Evolutionary conservation across 2,329 filamentous ascomycete species (phyloP), one percentile per base, ranked within the genome.

Genomic region (Pezicula radicicola): DNA sequence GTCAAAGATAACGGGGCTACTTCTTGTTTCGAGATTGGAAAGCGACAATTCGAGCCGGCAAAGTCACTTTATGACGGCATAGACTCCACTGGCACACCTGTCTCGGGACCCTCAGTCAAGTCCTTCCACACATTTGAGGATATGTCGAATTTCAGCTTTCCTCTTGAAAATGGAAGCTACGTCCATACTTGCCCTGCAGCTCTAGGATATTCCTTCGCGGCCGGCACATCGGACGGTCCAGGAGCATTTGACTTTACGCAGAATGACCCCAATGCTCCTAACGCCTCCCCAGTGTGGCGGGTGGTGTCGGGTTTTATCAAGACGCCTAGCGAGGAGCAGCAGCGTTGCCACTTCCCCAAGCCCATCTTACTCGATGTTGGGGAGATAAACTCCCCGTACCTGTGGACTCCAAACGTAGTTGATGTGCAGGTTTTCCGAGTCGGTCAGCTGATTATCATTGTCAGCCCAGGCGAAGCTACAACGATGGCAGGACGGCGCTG

Each of bases 161-260:
- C 73, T 3, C 82, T 92, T 1, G 79, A 85, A 0, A 91, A 96
- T 60, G 88, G 89, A 43, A 83, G 82, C 3, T 72, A 72, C 28
- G 88, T 85, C 6, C 76, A 73, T 46, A 96, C 92, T 0, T 97
- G 93, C 61, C 87, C 91, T 3, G 92, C 92, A 0, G 91, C 91
- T 0, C 74, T 97, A 54, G 93, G 93, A 6, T 96, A 94, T 66
- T 92, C 89, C 0, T 97, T 97, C 66, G 93, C 93, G 0, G 93
- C 89, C 1, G 93, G 93, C 10, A 97, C 93, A 0, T 89, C 90
- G 0, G 93, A 97, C 67, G 91, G 93, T 6, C 92, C 93, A 0
- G 93, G 93, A 1, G 85, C 84, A 0, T 96, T 96, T 63, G 93
- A 97, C 70, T 97, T 97, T 67, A 94, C 89, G 1, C 93, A 97